These are phyloP conservation scores for Selaginella moellendorffii DNA, from an alignment of 75 land plant genomes.

Conservation along the genomic window DNA sequence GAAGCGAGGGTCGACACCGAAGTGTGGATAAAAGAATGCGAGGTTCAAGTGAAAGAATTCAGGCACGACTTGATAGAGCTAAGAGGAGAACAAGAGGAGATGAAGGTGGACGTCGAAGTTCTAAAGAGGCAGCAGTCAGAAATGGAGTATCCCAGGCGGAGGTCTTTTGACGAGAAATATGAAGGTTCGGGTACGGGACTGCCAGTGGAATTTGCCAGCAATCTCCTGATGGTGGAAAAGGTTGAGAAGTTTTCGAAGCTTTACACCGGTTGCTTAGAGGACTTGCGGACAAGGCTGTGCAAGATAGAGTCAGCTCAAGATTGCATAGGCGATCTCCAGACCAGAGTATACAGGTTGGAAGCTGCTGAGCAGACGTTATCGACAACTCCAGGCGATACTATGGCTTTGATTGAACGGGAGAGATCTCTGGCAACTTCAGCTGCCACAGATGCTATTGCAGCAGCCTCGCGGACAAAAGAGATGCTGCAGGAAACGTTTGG, in stretches of 20 bases:
- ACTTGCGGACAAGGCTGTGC: constrained; percentile 16
- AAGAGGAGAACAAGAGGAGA: neutral
- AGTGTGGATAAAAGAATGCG: constrained; percentile 5
- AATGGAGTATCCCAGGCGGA: too few species aligned
- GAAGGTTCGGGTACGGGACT: neutral
- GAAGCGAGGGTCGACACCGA: constrained; percentile 14
- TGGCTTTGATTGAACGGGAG: constrained; percentile 12
- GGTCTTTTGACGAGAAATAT: neutral
- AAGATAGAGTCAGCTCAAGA: constrained; percentile 12
- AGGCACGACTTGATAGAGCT: neutral
- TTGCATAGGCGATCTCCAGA: neutral
- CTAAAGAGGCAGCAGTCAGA: neutral
- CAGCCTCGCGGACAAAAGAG: constrained; percentile 21
- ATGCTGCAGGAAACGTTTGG: constrained; percentile 11
- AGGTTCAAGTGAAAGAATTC: constrained; percentile 6
- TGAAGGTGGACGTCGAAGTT: neutral
- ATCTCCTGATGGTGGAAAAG: constrained; percentile 21
- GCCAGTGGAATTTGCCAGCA: neutral
- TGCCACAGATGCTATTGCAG: constrained; percentile 16
- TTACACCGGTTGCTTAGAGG: constrained; percentile 30
- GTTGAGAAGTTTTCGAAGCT: constrained; percentile 27
- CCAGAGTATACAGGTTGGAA: too few species aligned
- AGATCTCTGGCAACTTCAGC: constrained; percentile 19
- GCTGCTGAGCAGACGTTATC: too few species aligned
- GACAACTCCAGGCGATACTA: too few species aligned